phyloP scores from a whole-genome alignment of 2,329 filamentous ascomycete species.

The Talaromyces albobiverticillius region DNA sequence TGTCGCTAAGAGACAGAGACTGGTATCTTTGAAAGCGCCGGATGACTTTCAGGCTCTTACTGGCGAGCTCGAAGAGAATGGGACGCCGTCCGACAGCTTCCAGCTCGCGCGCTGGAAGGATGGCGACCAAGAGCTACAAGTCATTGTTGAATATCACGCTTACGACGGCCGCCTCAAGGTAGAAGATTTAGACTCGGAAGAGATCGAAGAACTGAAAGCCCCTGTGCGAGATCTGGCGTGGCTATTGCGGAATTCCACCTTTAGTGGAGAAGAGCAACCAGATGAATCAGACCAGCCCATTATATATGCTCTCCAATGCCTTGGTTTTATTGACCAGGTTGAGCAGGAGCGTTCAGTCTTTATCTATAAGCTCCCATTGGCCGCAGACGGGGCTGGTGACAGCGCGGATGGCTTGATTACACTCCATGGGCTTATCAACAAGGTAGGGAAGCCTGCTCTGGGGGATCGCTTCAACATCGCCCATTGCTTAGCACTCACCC shows the following conservation, averaged over 20 bases:
- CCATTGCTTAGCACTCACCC: slow-evolving; percentile 24
- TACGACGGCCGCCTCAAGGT: slow-evolving; percentile 23
- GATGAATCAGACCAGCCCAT: slow-evolving; percentile 20
- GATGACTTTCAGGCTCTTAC: slow-evolving; percentile 20
- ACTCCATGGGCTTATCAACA: slow-evolving; percentile 15
- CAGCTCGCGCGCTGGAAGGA: slow-evolving; percentile 21
- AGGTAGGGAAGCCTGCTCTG: slow-evolving; percentile 16
- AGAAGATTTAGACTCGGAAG: slow-evolving; percentile 24
- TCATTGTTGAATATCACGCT: slow-evolving; percentile 27
- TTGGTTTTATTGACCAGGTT: slow-evolving; percentile 26
- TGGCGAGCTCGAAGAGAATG: slow-evolving; percentile 23
- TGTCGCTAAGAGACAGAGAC: slow-evolving; percentile 23
- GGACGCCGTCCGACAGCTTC: slow-evolving; percentile 19
- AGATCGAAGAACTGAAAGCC: slow-evolving; percentile 23
- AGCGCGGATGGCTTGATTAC: slow-evolving; percentile 13
- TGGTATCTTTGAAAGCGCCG: slow-evolving; percentile 20
- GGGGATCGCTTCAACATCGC: slow-evolving; percentile 26
- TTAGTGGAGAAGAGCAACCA: slow-evolving; percentile 11
- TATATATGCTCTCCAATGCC: slow-evolving; percentile 28
- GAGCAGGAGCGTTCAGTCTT: slow-evolving; percentile 24
- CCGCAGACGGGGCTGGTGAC: background rate
- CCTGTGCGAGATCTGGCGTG: slow-evolving; percentile 27
- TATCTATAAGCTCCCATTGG: slow-evolving; percentile 23
- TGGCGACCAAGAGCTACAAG: slow-evolving; percentile 11
- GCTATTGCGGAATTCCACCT: slow-evolving; percentile 27